Evolutionary conservation across 176 grass and related monocot species (phyloP).

Genomic region (Oryza meridionalis): DNA sequence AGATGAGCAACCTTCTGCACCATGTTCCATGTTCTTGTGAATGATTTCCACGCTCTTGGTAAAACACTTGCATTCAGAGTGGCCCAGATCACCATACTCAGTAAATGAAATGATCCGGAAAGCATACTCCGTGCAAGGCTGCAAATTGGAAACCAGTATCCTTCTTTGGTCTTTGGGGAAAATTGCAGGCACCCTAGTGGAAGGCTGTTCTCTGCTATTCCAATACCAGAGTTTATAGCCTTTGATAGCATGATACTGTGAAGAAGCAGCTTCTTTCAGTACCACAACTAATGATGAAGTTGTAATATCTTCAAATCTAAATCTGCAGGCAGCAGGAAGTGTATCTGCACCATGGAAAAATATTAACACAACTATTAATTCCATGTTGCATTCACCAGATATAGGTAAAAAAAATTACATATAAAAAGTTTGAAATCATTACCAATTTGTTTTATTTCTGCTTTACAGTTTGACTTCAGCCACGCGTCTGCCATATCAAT

Average conservation of each 20-base stretch:
- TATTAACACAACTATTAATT: slow-evolving; percentile 31
- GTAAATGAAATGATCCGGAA: slow-evolving; percentile 94
- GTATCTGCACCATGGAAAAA: slow-evolving; percentile 67
- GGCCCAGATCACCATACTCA: slow-evolving; percentile 81
- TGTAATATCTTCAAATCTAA: slow-evolving; percentile 92
- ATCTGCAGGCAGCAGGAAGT: slow-evolving; percentile 88
- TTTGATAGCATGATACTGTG: slow-evolving; percentile 54
- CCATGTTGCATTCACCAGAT: slow-evolving; percentile 31
- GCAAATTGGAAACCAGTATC: slow-evolving; percentile 83
- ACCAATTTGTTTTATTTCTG: slow-evolving; percentile 65
- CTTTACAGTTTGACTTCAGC: slow-evolving; percentile 51
- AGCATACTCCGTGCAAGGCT: slow-evolving; percentile 87
- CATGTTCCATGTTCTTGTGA: slow-evolving; percentile 55
- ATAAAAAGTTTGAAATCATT: slow-evolving; percentile 15
- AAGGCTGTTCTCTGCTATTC: slow-evolving; percentile 68
- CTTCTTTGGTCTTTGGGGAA: slow-evolving; percentile 83
- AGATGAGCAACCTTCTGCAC: slow-evolving; percentile 58
- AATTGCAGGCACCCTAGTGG: slow-evolving; percentile 56
- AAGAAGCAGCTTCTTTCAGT: slow-evolving; percentile 74
- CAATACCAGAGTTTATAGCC: slow-evolving; percentile 98
- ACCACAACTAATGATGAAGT: slow-evolving; percentile 77
- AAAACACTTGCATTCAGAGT: slow-evolving; percentile 90
- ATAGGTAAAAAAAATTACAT: not conserved
- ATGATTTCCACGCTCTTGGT: slow-evolving; percentile 92
- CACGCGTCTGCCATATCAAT: slow-evolving; percentile 77